These are phyloP conservation scores for Pseudopediastrum boryanum DNA, from an alignment of 139 green algal genomes.

Conservation along the genomic window DNA sequence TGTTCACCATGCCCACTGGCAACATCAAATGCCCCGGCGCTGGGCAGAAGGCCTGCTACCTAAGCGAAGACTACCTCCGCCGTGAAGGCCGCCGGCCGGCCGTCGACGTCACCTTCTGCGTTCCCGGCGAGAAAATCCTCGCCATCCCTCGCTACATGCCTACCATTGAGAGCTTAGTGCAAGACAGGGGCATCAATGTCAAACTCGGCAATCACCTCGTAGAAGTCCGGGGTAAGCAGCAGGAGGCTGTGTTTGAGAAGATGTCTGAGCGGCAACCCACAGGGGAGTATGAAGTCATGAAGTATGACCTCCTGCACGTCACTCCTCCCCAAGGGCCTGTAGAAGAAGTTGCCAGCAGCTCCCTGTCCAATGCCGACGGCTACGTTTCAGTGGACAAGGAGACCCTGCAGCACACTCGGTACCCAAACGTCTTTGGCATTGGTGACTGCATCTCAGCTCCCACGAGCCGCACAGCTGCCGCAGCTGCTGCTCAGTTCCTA, in stretches of 20 bases:
- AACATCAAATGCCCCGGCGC: slow-evolving; percentile 20
- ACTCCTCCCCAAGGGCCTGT: slow-evolving; percentile 22
- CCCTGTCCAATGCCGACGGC: background rate
- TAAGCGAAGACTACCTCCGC: slow-evolving; percentile 12
- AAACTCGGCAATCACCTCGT: background rate
- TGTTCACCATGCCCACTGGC: slow-evolving; percentile 23
- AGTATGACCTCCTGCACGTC: slow-evolving; percentile 31
- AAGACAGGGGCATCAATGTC: slow-evolving; percentile 6
- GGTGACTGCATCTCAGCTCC: slow-evolving; percentile 23
- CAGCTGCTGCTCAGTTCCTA: slow-evolving; percentile 26
- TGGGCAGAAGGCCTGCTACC: slow-evolving; percentile 7
- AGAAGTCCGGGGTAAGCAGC: slow-evolving; percentile 3
- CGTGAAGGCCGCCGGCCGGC: background rate
- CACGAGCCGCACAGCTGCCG: slow-evolving; percentile 26
- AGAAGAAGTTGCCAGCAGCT: slow-evolving; percentile 2
- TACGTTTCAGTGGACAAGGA: slow-evolving; percentile 16
- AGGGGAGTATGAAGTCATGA: slow-evolving; percentile 1
- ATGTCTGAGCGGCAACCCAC: background rate
- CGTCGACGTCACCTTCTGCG: background rate
- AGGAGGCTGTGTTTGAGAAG: slow-evolving; percentile 19
- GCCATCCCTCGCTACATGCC: slow-evolving; percentile 9
- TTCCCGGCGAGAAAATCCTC: background rate
- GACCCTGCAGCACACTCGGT: slow-evolving; percentile 26
- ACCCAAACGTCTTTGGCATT: slow-evolving; percentile 22
- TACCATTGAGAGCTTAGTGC: background rate